Evolutionary conservation across 2,329 filamentous ascomycete genomes (phyloP), one percentile per base, ranked within the genome.

Genomic region (Orbilia blumenaviensis): DNA sequence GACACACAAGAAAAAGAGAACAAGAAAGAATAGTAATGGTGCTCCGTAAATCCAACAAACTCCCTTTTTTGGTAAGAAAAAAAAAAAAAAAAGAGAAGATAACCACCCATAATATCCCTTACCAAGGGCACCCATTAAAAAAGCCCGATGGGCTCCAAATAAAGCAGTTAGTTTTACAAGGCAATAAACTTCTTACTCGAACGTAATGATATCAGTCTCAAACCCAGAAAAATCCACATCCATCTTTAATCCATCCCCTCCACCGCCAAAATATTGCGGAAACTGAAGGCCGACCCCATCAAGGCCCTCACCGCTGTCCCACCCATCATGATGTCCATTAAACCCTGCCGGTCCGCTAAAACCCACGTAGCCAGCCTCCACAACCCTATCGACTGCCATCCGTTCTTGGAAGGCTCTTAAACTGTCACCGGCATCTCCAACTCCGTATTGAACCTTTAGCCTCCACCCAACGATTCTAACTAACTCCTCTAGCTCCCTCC

Each of bases 201-300:
- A 69, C 44, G 58, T 76, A n/a, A 68, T 38, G 18, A 69, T 66
- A 44, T 76, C 68, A 16, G 72, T 76, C 32, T 76, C 72, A 38
- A 76, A 76, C 23, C 64, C 72, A 0, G 72, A 76, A 61, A 76
- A 76, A 18, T 76, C 72, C 14, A 76, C 72, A 46, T 76, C 72
- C 72, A 76, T 76, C 64, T 41, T 76, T 10, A 58, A 50, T 29
- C 42, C 42, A 2, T 16, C 29, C 21, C n/a, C 71, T 48, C 18
- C 25, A 16, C 56, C 56, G 8, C 66, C 10, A 21, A 23, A 3
- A 23, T 16, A 10, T 2, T 42, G 3, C n/a, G 36, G 21, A 50
- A 52, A 68, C 9, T 23, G 6, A 23, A 23, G 18, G 12, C 18
- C 36, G 36, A 16, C 1, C 14, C 14, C 14, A 27, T 44, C 16